Evolutionary conservation across 1,139 yeast species (phyloP).

Genomic region (Ogataea hybrid): DNA sequence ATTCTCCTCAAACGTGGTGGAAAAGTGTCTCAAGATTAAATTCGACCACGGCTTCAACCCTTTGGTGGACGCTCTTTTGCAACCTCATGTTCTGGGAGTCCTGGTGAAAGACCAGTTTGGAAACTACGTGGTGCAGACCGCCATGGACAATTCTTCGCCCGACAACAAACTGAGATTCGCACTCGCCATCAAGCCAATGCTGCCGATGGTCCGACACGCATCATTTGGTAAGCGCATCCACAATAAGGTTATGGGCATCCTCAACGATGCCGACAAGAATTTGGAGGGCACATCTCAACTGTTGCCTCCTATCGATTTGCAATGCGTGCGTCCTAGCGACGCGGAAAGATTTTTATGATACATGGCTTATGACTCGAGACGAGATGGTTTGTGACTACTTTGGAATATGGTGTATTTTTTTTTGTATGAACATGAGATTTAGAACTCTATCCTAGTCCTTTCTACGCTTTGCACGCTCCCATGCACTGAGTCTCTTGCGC

Average conservation of each 20-base stretch:
- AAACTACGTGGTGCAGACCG: conserved; percentile 85
- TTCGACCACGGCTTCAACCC: conserved; percentile 20
- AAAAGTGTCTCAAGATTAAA: conserved; percentile 60
- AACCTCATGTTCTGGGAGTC: conserved; percentile 20
- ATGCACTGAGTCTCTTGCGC: conserved; percentile 55
- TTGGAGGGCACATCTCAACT: conserved; percentile 8
- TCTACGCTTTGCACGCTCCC: conserved; percentile 77
- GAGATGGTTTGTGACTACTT: conserved; percentile 8
- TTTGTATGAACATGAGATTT: conserved; percentile 11
- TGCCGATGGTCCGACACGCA: conserved; percentile 51
- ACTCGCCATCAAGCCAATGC: conserved; percentile 45
- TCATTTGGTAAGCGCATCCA: conserved; percentile 61
- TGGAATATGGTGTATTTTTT: conserved; percentile 9
- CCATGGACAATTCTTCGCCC: conserved; percentile 43
- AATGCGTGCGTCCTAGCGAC: conserved; percentile 8
- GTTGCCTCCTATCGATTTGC: conserved; percentile 16
- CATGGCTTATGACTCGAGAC: conserved; percentile 7
- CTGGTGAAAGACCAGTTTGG: conserved; percentile 58
- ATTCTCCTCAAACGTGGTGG: conserved; percentile 93
- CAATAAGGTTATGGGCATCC: conserved; percentile 39
- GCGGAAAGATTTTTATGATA: conserved; percentile 16
- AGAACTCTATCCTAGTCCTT: conserved; percentile 18
- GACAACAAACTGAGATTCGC: conserved; percentile 35
- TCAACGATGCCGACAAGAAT: conserved; percentile 21
- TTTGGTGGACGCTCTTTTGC: conserved; percentile 25